These are phyloP conservation scores for Phytophthora hibernalis DNA, from an alignment of 352 stramenopile species.

Conservation along the genomic window DNA sequence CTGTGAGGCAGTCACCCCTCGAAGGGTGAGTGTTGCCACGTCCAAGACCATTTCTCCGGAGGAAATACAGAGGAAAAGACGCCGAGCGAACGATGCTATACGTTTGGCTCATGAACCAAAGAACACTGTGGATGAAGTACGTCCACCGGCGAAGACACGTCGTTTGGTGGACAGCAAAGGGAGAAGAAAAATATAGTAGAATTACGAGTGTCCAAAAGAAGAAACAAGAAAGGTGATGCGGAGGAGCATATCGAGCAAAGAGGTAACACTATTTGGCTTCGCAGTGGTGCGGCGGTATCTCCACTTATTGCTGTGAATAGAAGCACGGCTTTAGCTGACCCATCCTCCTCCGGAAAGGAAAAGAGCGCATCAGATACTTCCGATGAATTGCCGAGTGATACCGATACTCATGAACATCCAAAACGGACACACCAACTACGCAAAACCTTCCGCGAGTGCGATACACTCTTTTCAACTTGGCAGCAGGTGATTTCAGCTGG, in stretches of 20 bases:
- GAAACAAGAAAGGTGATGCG: not conserved
- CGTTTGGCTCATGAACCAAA: not conserved
- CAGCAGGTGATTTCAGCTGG: constrained; percentile 10
- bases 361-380: not conserved
- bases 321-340: not conserved
- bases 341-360: not conserved
- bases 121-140: constrained; percentile 5
- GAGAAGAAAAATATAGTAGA: not conserved
- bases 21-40: not conserved
- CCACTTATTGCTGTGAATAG: constrained; percentile 3
- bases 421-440: not conserved
- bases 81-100: not conserved
- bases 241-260: not conserved
- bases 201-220: not conserved
- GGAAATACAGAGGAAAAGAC: constrained; percentile 16
- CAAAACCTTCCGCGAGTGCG: not conserved
- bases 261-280: not conserved
- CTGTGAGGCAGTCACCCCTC: constrained; percentile 4
- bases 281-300: not conserved
- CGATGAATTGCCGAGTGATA: not conserved
- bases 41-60: constrained; percentile 4
- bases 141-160: constrained; percentile 17
- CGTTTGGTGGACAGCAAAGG: constrained; percentile 2
- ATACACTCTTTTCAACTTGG: not conserved
- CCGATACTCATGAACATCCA: not conserved